Percentiles rank a stretch among this genome's conserved stretches.
phyloP scores from a whole-genome alignment of 2,329 filamentous ascomycete genomes.

The Hymenoscyphus infarciens region DNA sequence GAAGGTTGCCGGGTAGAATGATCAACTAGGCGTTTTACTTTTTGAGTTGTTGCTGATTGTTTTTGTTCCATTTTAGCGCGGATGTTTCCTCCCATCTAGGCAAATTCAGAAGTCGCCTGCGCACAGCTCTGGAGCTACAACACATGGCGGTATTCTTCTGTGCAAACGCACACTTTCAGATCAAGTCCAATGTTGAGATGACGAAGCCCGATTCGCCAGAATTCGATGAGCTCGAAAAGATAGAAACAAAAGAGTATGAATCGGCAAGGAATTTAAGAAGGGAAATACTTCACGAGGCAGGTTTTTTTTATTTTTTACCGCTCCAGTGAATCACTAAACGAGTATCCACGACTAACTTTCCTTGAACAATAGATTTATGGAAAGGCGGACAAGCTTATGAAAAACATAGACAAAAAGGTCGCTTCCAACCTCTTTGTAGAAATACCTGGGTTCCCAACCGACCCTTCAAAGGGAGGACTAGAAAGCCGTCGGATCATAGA shows the following conservation, averaged over 20 bases:
- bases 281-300: slow-evolving; percentile 66
- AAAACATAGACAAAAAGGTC: slow-evolving; percentile 52
- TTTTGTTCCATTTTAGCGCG: slow-evolving; percentile 11
- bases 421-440: slow-evolving; percentile 53
- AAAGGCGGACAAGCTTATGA: slow-evolving; percentile 64
- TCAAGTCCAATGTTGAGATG: slow-evolving; percentile 65
- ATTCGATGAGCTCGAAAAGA: slow-evolving; percentile 61
- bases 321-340: neutral
- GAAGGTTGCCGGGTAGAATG: no score
- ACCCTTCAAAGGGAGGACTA: slow-evolving; percentile 59
- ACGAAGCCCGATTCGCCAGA: slow-evolving; percentile 65
- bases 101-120: slow-evolving; percentile 62
- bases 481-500: slow-evolving; percentile 67
- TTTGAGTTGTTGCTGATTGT: neutral
- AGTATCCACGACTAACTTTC: neutral
- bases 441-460: slow-evolving; percentile 57
- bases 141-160: slow-evolving; percentile 83
- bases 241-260: slow-evolving; percentile 73
- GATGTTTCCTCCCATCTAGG: slow-evolving; percentile 43
- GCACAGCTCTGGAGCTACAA: slow-evolving; percentile 71
- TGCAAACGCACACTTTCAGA: slow-evolving; percentile 78
- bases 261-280: slow-evolving; percentile 71
- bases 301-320: slow-evolving; percentile 9
- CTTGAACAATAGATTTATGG: slow-evolving; percentile 32
- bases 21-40: neutral